Evolutionary conservation across 73 alveolate species (phyloP).

Genomic region (Stentor coeruleus): DNA sequence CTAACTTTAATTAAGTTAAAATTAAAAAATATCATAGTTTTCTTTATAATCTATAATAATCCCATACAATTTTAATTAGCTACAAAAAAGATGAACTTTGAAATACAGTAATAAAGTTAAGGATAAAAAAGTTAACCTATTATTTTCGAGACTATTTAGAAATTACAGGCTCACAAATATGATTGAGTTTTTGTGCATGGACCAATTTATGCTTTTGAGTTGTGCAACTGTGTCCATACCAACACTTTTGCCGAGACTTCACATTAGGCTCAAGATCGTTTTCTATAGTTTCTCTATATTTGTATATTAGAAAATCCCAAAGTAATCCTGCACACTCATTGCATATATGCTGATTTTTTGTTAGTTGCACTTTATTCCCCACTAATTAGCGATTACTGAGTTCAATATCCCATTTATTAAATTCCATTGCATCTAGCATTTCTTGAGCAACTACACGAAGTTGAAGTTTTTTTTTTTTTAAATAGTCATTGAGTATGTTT

Average conservation of each 20-base stretch:
- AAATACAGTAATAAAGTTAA: too few relatives aligned
- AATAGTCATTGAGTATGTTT: neutral
- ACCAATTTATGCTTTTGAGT: conserved; percentile 49
- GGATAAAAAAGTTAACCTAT: too few relatives aligned
- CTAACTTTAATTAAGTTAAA: too few relatives aligned
- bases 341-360: conserved; percentile 40
- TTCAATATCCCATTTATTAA: conserved; percentile 23
- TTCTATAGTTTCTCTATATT: conserved; percentile 42
- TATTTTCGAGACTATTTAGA: neutral
- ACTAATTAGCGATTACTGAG: conserved; percentile 25
- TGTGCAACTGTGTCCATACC: conserved; percentile 65
- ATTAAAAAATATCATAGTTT: too few relatives aligned
- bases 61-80: too few relatives aligned
- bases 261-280: conserved; percentile 41
- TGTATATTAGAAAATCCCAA: conserved; percentile 53
- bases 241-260: conserved; percentile 49
- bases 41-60: too few relatives aligned
- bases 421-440: conserved; percentile 36
- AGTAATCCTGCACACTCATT: conserved; percentile 34
- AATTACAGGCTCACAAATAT: conserved; percentile 34
- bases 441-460: conserved; percentile 25
- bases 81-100: too few relatives aligned
- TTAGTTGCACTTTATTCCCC: conserved; percentile 24
- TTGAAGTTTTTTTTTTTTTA: conserved; percentile 6
- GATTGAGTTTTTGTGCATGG: conserved; percentile 65